These are phyloP conservation scores for Brassica juncea DNA, from an alignment of 345 rosid species.

Conservation along the genomic window DNA sequence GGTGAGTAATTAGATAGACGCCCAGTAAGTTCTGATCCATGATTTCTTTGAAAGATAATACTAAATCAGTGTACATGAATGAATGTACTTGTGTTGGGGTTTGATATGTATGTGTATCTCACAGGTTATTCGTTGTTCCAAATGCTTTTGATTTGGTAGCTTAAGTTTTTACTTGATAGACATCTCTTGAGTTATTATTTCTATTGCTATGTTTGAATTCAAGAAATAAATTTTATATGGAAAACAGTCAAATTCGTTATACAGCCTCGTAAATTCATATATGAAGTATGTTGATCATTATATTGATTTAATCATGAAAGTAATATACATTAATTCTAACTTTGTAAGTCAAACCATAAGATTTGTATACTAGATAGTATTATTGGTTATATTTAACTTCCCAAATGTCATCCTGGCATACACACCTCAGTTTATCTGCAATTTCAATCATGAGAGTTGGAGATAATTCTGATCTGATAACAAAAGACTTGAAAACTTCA, in stretches of 20 bases:
- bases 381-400: not conserved
- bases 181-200: not conserved
- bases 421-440: not conserved
- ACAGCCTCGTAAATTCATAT: not conserved
- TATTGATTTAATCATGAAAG: not conserved
- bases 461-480: not conserved
- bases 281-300: not conserved
- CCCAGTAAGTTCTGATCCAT: not conserved
- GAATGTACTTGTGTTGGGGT: slow-evolving; percentile 30
- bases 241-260: not conserved
- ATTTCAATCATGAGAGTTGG: not conserved
- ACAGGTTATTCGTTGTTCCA: not conserved
- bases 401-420: not conserved
- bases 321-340: not conserved
- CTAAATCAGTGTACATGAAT: slow-evolving; percentile 34
- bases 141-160: slow-evolving; percentile 9
- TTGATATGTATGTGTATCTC: slow-evolving; percentile 22
- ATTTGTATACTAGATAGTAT: not conserved
- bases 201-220: not conserved
- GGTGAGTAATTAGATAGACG: not conserved
- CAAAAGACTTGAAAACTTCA: not conserved
- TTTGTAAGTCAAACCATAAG: not conserved
- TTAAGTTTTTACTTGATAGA: not conserved
- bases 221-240: not conserved
- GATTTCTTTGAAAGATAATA: slow-evolving; percentile 19